Evolutionary conservation across 148 eudicot genomes (phyloP).

Genomic region (Rhododendron griersonianum): DNA sequence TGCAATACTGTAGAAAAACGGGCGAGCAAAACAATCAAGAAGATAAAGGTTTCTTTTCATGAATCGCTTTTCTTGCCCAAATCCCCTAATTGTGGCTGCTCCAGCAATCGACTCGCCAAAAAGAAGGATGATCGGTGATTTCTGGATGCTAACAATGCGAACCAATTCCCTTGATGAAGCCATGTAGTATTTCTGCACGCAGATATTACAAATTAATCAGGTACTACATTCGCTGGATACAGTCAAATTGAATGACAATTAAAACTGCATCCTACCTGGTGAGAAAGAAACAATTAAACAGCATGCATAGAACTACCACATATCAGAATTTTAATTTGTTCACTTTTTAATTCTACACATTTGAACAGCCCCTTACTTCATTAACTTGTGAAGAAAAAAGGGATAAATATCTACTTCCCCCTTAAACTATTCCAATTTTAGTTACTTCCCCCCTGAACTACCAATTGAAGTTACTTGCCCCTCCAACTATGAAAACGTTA

Average conservation of each 20-base stretch:
- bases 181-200: constrained; percentile 89
- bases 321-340: neutral
- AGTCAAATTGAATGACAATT: neutral
- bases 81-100: constrained; percentile 95
- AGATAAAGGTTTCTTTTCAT: constrained; percentile 87
- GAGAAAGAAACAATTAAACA: neutral
- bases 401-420: no score
- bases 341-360: neutral
- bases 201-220: neutral
- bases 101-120: constrained; percentile 97
- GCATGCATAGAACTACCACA: neutral
- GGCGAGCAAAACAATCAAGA: constrained; percentile 90
- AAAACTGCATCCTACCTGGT: neutral
- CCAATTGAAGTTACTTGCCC: no score
- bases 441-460: no score
- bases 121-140: constrained; percentile 81
- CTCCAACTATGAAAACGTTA: no score
- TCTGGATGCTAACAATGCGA: constrained; percentile 87
- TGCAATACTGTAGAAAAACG: constrained; percentile 86
- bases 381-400: neutral
- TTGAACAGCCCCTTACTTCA: neutral
- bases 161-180: constrained; percentile 94
- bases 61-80: constrained; percentile 91
- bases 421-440: no score
- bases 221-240: neutral